These are phyloP conservation scores for Globisporangium apiculatum DNA, from an alignment of 352 stramenopile species.

Conservation along the genomic window DNA sequence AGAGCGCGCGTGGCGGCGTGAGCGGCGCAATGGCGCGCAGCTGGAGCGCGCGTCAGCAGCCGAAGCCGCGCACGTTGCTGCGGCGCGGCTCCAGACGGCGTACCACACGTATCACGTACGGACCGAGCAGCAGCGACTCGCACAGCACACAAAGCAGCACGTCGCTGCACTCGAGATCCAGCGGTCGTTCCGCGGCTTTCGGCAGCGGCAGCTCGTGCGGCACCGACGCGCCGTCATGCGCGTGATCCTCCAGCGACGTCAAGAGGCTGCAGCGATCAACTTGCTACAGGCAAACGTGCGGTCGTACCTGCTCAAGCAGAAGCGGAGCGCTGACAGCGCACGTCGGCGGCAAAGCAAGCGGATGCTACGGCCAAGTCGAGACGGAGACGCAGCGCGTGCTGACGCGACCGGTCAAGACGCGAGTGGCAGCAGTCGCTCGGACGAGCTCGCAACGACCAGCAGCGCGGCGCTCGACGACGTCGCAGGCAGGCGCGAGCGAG, in stretches of 20 bases:
- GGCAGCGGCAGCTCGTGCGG: constrained; percentile 31
- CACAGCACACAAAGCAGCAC: constrained; percentile 38
- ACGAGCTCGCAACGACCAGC: background rate
- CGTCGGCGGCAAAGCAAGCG: background rate
- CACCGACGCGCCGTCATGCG: constrained; percentile 52
- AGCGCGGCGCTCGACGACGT: background rate
- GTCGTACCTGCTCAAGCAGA: constrained; percentile 48
- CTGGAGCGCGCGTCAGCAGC: constrained; percentile 23
- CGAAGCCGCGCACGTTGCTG: constrained; percentile 38
- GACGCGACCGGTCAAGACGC: background rate
- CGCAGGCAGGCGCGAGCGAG: background rate
- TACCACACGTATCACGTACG: constrained; percentile 55
- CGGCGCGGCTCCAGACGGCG: constrained; percentile 38
- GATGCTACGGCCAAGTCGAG: background rate
- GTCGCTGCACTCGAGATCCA: constrained; percentile 58
- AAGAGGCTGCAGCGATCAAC: constrained; percentile 49
- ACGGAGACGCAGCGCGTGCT: too few species aligned
- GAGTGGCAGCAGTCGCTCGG: background rate
- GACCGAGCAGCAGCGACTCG: constrained; percentile 40
- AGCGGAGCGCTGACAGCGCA: background rate
- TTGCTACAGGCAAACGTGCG: constrained; percentile 62
- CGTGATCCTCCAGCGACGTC: constrained; percentile 30
- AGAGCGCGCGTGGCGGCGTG: constrained; percentile 27
- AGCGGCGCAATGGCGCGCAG: constrained; percentile 18
- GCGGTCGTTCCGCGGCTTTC: constrained; percentile 53